phyloP scores from a whole-genome alignment of 345 rosid genomes.

The Raphanus sativus region DNA sequence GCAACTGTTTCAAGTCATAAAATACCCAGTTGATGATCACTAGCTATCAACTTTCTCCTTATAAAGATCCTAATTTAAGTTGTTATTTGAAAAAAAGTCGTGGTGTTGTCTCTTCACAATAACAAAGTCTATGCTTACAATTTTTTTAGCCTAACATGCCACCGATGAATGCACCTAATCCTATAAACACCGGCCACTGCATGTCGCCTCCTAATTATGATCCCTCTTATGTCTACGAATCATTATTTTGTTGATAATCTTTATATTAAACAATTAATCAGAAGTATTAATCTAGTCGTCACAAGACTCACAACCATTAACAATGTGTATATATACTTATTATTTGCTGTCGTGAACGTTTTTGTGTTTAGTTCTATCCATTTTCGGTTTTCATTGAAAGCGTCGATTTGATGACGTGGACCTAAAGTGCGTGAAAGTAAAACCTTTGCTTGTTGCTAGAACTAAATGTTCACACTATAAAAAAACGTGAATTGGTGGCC shows the following conservation, averaged over 20 bases:
- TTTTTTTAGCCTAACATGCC: constrained; percentile 41
- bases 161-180: constrained; percentile 45
- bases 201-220: constrained; percentile 41
- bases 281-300: constrained; percentile 16
- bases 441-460: constrained; percentile 40
- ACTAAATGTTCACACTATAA: constrained; percentile 36
- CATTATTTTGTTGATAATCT: constrained; percentile 31
- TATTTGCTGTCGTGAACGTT: constrained; percentile 37
- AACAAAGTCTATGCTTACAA: constrained; percentile 34
- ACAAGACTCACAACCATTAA: constrained; percentile 4
- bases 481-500: constrained; percentile 36
- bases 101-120: constrained; percentile 37
- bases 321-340: constrained; percentile 10
- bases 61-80: neutral
- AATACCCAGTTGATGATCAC: constrained; percentile 4
- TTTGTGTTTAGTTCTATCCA: constrained; percentile 32
- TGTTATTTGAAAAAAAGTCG: constrained; percentile 14
- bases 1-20: constrained; percentile 5
- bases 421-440: constrained; percentile 38
- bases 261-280: constrained; percentile 7
- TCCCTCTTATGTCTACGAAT: constrained; percentile 22
- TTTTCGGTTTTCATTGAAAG: constrained; percentile 28
- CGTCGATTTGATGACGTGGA: constrained; percentile 33
- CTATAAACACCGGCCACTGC: constrained; percentile 38
- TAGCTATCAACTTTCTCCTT: constrained; percentile 16